Conservation (phyloP, 2,329 filamentous ascomycete species). For the Pseudogymnoascus sp. region DNA sequence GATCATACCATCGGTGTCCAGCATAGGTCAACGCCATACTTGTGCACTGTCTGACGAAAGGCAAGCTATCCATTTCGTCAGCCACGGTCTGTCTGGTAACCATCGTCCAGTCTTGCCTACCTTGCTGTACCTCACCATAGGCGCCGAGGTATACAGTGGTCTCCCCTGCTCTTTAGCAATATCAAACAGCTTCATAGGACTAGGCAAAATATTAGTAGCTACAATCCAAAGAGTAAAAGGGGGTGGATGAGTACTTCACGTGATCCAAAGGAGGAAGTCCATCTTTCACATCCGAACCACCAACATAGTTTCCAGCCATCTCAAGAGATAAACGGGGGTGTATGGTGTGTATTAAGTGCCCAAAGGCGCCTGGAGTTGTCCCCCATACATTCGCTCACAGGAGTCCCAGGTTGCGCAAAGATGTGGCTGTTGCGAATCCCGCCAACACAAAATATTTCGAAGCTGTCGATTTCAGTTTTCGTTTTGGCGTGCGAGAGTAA, state of each 20-base stretch:
- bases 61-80: constrained; percentile 43
- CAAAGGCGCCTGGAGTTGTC: neutral
- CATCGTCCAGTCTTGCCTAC: constrained; percentile 16
- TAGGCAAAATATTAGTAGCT: constrained; percentile 21
- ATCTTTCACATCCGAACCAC: neutral
- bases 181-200: constrained; percentile 53
- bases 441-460: neutral
- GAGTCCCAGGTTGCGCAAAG: neutral
- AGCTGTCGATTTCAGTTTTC: neutral
- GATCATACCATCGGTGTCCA: constrained; percentile 58
- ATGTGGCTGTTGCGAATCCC: neutral
- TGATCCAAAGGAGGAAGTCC: neutral
- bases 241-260: neutral
- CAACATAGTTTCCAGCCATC: neutral
- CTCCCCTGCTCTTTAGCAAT: constrained; percentile 42
- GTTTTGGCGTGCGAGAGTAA: neutral
- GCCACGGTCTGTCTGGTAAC: neutral
- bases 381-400: neutral
- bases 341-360: neutral
- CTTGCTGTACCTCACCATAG: constrained; percentile 62
- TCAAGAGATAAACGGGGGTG: neutral
- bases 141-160: constrained; percentile 51
- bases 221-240: neutral
- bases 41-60: constrained; percentile 58
- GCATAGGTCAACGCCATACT: constrained; percentile 57